phyloP scores from a whole-genome alignment of 371 early-diverging fungal genomes.

The Chytridium lagenaria region DNA sequence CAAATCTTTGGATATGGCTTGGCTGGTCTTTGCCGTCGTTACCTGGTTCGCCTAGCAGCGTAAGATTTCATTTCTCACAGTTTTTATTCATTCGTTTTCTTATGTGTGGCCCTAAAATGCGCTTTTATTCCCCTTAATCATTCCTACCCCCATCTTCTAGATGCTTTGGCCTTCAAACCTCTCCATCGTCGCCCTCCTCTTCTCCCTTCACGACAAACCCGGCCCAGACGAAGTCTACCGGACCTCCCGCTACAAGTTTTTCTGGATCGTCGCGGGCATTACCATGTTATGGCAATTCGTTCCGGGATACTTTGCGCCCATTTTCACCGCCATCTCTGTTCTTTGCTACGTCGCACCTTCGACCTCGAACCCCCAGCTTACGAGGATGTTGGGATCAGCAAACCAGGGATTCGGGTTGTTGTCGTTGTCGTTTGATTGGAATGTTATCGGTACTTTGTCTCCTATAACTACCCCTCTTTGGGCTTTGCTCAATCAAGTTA shows the following conservation, averaged over 20 bases:
- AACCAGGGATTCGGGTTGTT: slow-evolving; percentile 57
- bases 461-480: neutral
- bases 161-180: slow-evolving; percentile 17
- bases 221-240: neutral
- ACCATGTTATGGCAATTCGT: slow-evolving; percentile 60
- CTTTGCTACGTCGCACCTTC: slow-evolving; percentile 13
- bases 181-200: slow-evolving; percentile 23
- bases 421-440: slow-evolving; percentile 80
- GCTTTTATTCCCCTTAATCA: too few relatives aligned
- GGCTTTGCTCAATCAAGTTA: neutral
- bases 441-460: slow-evolving; percentile 16
- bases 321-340: neutral
- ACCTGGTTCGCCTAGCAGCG: slow-evolving; percentile 78
- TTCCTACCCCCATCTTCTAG: too few relatives aligned
- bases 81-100: too few relatives aligned
- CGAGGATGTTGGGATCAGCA: slow-evolving; percentile 27
- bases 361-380: neutral
- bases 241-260: slow-evolving; percentile 60
- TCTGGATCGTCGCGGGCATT: slow-evolving; percentile 61
- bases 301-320: neutral
- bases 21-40: slow-evolving; percentile 77
- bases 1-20: slow-evolving; percentile 79
- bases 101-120: too few relatives aligned
- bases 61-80: too few relatives aligned
- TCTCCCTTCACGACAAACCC: slow-evolving; percentile 11